Evolutionary conservation across 2,329 filamentous ascomycete species (phyloP).

Genomic region (Alternaria viburni): DNA sequence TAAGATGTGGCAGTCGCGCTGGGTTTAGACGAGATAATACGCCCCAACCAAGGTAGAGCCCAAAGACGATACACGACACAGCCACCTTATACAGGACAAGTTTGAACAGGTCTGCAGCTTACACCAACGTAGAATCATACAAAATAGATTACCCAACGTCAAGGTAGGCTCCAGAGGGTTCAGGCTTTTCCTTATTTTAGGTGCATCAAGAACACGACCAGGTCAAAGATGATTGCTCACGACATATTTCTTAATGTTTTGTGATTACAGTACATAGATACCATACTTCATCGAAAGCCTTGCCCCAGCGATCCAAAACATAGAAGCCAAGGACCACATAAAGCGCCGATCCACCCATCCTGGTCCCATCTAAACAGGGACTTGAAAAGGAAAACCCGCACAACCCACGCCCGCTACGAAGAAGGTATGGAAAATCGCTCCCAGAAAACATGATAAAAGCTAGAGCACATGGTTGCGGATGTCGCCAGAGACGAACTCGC

Average conservation of each 20-base stretch:
- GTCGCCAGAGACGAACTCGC: background rate
- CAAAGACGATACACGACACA: background rate
- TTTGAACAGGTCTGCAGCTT: background rate
- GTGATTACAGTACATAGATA: constrained; percentile 3
- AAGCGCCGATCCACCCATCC: background rate
- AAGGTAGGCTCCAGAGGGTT: background rate
- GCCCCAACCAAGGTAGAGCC: background rate
- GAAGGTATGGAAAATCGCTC: constrained; percentile 2
- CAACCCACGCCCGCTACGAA: constrained; percentile 40
- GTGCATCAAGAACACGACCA: background rate
- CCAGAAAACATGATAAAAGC: constrained; percentile 22
- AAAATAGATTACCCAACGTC: background rate
- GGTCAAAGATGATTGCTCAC: background rate
- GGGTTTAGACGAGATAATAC: background rate
- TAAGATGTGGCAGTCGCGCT: background rate
- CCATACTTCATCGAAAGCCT: constrained; percentile 2
- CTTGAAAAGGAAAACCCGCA: constrained; percentile 19
- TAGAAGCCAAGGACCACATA: constrained; percentile 9
- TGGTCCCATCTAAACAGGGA: background rate
- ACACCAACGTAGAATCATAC: background rate
- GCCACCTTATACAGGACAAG: background rate
- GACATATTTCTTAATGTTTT: background rate
- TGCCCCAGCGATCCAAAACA: background rate
- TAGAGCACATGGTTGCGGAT: constrained; percentile 7
- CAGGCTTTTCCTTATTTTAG: background rate